Percentiles rank a stretch among this genome's conserved stretches.
Conservation (phyloP, 768 basidiomycete genomes). For the Dendrothele bispora region DNA sequence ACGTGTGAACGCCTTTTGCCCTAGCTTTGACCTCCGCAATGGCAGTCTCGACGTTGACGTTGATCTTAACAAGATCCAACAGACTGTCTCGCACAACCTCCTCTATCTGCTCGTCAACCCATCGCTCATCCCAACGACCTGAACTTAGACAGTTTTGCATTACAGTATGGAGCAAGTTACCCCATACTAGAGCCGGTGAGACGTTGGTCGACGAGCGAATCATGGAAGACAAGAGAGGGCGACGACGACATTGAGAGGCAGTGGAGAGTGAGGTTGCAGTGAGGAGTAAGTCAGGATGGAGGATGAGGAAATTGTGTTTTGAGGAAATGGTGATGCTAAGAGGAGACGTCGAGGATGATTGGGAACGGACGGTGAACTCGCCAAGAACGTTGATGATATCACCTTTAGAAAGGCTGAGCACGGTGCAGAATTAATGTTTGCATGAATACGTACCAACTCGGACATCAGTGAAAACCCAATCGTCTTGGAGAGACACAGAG, state of each 20-base stretch:
- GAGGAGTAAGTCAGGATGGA: constrained; percentile 89
- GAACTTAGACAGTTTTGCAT: constrained; percentile 76
- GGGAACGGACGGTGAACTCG: constrained; percentile 23
- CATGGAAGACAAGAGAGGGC: constrained; percentile 75
- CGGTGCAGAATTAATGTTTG: background rate
- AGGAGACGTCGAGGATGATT: constrained; percentile 33
- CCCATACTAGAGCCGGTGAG: constrained; percentile 79
- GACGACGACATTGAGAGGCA: constrained; percentile 80
- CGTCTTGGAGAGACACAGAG: constrained; percentile 65
- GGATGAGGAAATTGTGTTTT: constrained; percentile 70
- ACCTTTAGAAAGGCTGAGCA: constrained; percentile 39
- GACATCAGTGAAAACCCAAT: constrained; percentile 72
- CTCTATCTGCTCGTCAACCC: constrained; percentile 61
- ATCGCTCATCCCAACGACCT: constrained; percentile 60
- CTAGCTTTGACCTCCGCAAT: constrained; percentile 58
- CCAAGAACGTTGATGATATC: constrained; percentile 84
- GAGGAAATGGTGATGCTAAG: constrained; percentile 59
- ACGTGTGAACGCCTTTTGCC: constrained; percentile 63
- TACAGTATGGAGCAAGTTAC: constrained; percentile 90
- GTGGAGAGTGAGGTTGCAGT: constrained; percentile 89
- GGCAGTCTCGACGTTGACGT: constrained; percentile 60
- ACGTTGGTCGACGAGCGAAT: constrained; percentile 58
- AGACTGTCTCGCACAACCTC: constrained; percentile 53
- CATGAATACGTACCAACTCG: constrained; percentile 47
- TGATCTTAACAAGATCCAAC: constrained; percentile 61